Evolutionary conservation across 2,329 filamentous ascomycete species (phyloP).

Genomic region (Trichoderma atroviride): DNA sequence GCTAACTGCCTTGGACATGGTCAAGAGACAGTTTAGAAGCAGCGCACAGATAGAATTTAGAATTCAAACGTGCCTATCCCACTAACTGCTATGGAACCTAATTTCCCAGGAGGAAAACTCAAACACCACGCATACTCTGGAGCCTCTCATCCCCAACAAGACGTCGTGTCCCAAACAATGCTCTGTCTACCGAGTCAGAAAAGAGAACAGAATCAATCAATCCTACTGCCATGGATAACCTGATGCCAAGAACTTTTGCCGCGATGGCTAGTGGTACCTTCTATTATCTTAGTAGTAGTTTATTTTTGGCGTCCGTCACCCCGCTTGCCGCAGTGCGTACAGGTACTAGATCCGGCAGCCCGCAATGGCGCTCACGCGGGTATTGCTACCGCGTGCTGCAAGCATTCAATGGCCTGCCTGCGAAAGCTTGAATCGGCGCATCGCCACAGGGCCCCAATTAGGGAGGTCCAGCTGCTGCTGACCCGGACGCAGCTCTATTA

Average conservation of each 20-base stretch:
- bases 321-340: constrained; percentile 5
- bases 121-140: background rate
- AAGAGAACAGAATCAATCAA: background rate
- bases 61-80: background rate
- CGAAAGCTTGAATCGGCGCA: background rate
- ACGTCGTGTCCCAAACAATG: background rate
- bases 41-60: background rate
- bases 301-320: constrained; percentile 3
- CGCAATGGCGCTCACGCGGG: background rate
- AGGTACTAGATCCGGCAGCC: background rate
- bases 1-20: background rate
- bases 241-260: constrained; percentile 17
- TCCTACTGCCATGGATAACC: background rate
- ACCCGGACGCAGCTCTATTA: background rate
- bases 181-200: background rate
- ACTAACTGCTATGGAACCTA: background rate
- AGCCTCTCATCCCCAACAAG: background rate
- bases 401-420: background rate
- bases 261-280: constrained; percentile 3
- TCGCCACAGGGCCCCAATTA: constrained; percentile 11
- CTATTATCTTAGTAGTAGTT: constrained; percentile 11
- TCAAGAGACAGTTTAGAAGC: background rate
- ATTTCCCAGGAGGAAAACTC: background rate
- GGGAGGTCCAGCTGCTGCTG: constrained; percentile 10
- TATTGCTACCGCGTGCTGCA: background rate